A percentile compares a stretch with the other conserved stretches of the same genome.
Conservation (phyloP, 2,329 filamentous ascomycete genomes). For the Xenoacremonium recifei region DNA sequence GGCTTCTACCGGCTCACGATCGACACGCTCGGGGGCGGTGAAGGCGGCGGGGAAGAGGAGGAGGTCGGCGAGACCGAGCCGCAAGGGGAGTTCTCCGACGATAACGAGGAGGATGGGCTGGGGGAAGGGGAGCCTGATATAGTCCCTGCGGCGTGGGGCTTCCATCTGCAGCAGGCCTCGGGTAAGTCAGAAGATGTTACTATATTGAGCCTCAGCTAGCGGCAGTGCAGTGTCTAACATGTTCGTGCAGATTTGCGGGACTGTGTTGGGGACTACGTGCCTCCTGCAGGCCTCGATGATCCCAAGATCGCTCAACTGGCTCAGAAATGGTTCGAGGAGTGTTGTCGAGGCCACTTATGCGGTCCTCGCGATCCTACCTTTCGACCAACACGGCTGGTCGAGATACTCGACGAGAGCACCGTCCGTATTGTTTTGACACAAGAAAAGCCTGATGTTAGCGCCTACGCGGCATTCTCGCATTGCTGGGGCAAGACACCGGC, state of each 20-base stretch:
- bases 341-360: neutral
- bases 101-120: neutral
- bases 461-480: conserved; percentile 6
- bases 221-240: too few species aligned
- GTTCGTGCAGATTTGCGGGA: neutral
- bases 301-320: neutral
- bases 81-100: neutral
- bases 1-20: neutral
- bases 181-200: neutral
- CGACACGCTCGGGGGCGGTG: neutral
- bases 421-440: neutral
- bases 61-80: neutral
- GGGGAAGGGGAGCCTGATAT: neutral
- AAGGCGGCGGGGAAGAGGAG: too few species aligned
- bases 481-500: conserved; percentile 5
- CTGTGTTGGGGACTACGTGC: neutral
- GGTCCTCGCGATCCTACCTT: conserved; percentile 1
- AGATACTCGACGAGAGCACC: neutral
- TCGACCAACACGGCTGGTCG: conserved; percentile 2
- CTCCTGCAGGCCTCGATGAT: neutral
- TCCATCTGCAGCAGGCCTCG: neutral
- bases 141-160: neutral
- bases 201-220: neutral
- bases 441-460: neutral
- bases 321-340: neutral